Evolutionary conservation across 352 stramenopile genomes (phyloP), one percentile per base, ranked within the genome.

Genomic region (Phytopythium oedochilum): DNA sequence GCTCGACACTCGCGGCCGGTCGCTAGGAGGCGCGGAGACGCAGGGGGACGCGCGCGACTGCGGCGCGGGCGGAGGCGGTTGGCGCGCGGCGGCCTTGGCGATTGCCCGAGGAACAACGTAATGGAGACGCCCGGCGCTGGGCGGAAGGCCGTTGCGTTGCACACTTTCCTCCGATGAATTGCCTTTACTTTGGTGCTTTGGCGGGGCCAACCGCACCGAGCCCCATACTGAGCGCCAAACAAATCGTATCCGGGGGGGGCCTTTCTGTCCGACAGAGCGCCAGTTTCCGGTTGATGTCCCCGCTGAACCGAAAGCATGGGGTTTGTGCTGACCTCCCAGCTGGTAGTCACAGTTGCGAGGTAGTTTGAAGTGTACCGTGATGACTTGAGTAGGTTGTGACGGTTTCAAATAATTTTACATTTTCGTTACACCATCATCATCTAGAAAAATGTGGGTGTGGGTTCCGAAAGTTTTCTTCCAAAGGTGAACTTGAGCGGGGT

Each of bases 161-260:
- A 10, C 29, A n/a, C n/a, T n/a, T n/a, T n/a, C n/a, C n/a, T n/a
- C n/a, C n/a, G n/a, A n/a, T n/a, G n/a, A n/a, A n/a, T n/a, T 25
- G 39, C 20, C 39, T 28, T 45, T 15, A 45, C 5, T 44, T 23
- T 45, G 39, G 39, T 23, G 6, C n/a, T n/a, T n/a, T n/a, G n/a
- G n/a, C n/a, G n/a, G n/a, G n/a, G n/a, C n/a, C n/a, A n/a, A n/a
- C n/a, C n/a, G n/a, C n/a, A n/a, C n/a, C n/a, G n/a, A n/a, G n/a
- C n/a, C n/a, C n/a, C n/a, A 48, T 48, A 48, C 23, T 48, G 42
- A 48, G 28, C 42, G 25, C 25, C 42, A 48, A 34, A 48, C 28
- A 48, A 20, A 22, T 3, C 17, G 23, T n/a, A n/a, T n/a, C n/a
- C n/a, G n/a, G n/a, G n/a, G n/a, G 15, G 14, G 42, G 5, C 22